These are phyloP conservation scores for Fusarium pseudograminearum DNA, from an alignment of 2,329 filamentous ascomycete species.

Conservation along the genomic window DNA sequence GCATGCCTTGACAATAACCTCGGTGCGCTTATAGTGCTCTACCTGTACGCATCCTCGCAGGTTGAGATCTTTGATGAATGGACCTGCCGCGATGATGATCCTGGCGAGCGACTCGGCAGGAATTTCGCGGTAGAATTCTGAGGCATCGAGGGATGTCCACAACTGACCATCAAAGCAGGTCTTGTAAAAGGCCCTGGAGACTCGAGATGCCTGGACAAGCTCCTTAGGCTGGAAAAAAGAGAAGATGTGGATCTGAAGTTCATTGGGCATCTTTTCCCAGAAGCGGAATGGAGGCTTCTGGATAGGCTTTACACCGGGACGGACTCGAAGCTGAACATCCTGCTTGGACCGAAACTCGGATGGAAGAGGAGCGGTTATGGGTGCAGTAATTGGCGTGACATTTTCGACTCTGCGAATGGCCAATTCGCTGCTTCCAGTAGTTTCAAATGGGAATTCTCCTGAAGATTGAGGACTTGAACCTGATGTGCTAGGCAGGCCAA, in stretches of 20 bases:
- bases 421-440: constrained; percentile 61
- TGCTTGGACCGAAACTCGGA: constrained; percentile 66
- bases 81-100: constrained; percentile 86
- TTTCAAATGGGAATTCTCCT: constrained; percentile 57
- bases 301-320: constrained; percentile 30
- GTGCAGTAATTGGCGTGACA: constrained; percentile 55
- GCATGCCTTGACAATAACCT: constrained; percentile 85
- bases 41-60: constrained; percentile 92
- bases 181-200: constrained; percentile 81
- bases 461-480: constrained; percentile 56
- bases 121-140: constrained; percentile 89
- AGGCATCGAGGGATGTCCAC: constrained; percentile 86
- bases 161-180: constrained; percentile 95
- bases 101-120: constrained; percentile 84
- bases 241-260: constrained; percentile 84
- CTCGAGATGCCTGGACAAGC: constrained; percentile 80
- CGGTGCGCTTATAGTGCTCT: constrained; percentile 80
- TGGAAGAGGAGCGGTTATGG: constrained; percentile 71
- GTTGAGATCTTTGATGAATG: constrained; percentile 92
- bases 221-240: constrained; percentile 82
- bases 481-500: constrained; percentile 52
- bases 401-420: constrained; percentile 68
- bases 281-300: constrained; percentile 68
- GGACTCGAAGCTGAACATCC: constrained; percentile 39
- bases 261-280: constrained; percentile 84